A percentile compares a stretch with the other conserved stretches of the same genome.
Conservation (phyloP, 371 early-diverging fungal species). For the Actinomortierella ambigua region DNA sequence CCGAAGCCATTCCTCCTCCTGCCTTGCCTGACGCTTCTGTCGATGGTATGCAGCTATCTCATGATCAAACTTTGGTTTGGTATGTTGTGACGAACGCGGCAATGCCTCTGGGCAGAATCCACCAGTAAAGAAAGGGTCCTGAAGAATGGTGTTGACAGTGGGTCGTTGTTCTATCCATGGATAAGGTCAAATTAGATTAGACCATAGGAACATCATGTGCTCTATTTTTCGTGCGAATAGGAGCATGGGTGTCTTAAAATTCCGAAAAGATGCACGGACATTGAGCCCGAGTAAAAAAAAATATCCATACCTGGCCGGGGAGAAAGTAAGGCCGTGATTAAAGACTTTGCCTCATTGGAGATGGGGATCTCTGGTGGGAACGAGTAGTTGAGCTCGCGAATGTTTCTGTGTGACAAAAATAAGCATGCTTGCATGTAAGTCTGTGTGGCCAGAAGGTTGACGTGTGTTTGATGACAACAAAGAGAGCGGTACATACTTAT, state of each 20-base stretch:
- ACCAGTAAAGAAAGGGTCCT: constrained; percentile 52
- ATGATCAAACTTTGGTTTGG: constrained; percentile 41
- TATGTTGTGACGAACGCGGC: constrained; percentile 37
- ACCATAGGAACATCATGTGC: too few species aligned
- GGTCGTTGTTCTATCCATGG: constrained; percentile 47
- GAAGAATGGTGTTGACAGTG: constrained; percentile 47
- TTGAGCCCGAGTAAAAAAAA: background rate
- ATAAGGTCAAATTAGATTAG: background rate
- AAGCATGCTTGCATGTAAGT: too few species aligned
- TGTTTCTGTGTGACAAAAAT: constrained; percentile 61
- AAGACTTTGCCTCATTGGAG: constrained; percentile 73
- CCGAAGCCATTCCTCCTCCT: background rate
- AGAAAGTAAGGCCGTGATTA: constrained; percentile 82
- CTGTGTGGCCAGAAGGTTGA: too few species aligned
- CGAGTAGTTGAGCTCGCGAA: constrained; percentile 74
- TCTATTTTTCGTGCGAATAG: too few species aligned
- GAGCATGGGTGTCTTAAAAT: background rate
- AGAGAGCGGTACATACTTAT: constrained; percentile 55
- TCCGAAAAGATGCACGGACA: too few species aligned
- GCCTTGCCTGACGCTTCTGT: constrained; percentile 4
- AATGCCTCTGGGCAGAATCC: constrained; percentile 49
- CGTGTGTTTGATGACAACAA: background rate
- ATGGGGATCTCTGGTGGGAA: constrained; percentile 78
- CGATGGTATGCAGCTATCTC: constrained; percentile 12
- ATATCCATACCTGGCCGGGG: constrained; percentile 69